phyloP scores from a whole-genome alignment of 495 filamentous ascomycete species.

The Lindgomyces ingoldianus region DNA sequence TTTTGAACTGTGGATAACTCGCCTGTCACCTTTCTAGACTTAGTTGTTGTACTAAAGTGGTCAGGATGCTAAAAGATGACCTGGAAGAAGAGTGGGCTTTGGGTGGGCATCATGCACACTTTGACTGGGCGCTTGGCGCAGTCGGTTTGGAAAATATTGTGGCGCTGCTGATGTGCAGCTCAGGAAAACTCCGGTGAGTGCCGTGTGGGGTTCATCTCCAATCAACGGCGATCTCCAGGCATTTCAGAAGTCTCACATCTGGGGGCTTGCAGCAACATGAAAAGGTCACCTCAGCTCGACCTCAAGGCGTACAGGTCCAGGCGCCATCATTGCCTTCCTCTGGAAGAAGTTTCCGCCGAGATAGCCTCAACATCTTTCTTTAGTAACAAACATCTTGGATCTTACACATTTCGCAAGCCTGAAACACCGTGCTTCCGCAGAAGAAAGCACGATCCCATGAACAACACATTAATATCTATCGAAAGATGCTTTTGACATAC shows the following conservation, averaged over 20 bases:
- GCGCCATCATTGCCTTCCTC: neutral
- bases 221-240: neutral
- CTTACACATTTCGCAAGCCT: neutral
- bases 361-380: constrained; percentile 6
- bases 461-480: neutral
- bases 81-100: neutral
- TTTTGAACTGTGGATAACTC: neutral
- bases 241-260: neutral
- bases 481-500: neutral
- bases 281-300: constrained; percentile 18
- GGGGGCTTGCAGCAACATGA: neutral
- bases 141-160: constrained; percentile 20
- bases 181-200: neutral
- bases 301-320: constrained; percentile 1
- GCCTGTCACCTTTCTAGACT: neutral
- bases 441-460: neutral
- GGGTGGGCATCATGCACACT: too few species aligned
- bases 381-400: neutral
- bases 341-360: neutral
- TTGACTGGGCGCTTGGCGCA: neutral
- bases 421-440: neutral
- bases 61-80: neutral
- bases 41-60: neutral
- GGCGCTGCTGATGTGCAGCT: constrained; percentile 8
- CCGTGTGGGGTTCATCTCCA: constrained; percentile 13